A percentile compares a stretch with the other conserved stretches of the same genome.
Evolutionary conservation across 805 yeast genomes (phyloP).

Genomic region (Yarrowia deformans): DNA sequence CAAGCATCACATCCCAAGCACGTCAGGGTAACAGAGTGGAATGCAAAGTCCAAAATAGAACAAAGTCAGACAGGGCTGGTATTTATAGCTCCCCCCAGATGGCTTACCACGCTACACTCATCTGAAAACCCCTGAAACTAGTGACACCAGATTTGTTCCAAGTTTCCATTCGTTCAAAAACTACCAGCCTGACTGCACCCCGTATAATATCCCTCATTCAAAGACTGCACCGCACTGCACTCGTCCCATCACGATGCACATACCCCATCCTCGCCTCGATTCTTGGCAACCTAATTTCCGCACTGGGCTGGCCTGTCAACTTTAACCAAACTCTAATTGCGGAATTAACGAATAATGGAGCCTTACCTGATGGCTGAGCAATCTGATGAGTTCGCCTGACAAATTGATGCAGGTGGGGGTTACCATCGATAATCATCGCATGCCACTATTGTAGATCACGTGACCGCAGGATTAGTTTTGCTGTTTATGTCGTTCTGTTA

Average conservation of each 20-base stretch:
- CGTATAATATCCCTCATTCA: not conserved
- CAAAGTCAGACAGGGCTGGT: constrained; percentile 30
- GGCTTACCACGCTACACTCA: not conserved
- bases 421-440: not conserved
- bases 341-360: constrained; percentile 11
- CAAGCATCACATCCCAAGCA: not conserved
- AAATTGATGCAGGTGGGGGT: not conserved
- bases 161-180: not conserved
- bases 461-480: not conserved
- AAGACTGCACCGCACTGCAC: constrained; percentile 6
- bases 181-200: not conserved
- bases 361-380: constrained; percentile 23
- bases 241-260: constrained; percentile 19
- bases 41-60: constrained; percentile 27
- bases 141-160: not conserved
- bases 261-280: constrained; percentile 35
- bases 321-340: constrained; percentile 10
- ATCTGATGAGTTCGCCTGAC: constrained; percentile 1
- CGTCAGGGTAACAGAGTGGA: constrained; percentile 18
- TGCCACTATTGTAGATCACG: not conserved
- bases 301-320: constrained; percentile 10
- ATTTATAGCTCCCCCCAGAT: constrained; percentile 1
- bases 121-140: not conserved
- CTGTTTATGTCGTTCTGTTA: too few species aligned
- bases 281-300: constrained; percentile 22